Evolutionary conservation across 1,284 basidiomycete genomes (phyloP).

Genomic region (Papiliotrema terrestris): DNA sequence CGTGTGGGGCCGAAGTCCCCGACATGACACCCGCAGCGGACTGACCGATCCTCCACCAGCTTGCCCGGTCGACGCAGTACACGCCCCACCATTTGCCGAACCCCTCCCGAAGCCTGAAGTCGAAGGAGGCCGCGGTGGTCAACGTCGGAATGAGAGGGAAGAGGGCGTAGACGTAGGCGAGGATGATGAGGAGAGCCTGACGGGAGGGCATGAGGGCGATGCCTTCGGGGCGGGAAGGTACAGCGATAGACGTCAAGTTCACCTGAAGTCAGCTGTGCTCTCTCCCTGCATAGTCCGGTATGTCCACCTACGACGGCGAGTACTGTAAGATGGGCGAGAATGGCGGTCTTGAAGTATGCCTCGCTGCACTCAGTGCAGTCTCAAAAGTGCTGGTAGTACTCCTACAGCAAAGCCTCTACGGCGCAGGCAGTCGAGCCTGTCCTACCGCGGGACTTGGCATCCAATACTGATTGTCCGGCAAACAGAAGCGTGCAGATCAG

Average conservation of each 20-base stretch:
- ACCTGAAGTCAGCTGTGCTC: not conserved
- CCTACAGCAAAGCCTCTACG: not conserved
- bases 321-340: constrained; percentile 12
- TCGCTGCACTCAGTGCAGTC: not conserved
- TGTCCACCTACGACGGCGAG: constrained; percentile 9
- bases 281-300: too few species aligned
- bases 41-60: constrained; percentile 17
- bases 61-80: constrained; percentile 11
- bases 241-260: not conserved
- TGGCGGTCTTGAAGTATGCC: constrained; percentile 7
- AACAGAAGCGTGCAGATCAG: not conserved
- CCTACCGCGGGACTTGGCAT: constrained; percentile 1
- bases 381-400: constrained; percentile 1
- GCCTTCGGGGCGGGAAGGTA: not conserved
- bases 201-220: not conserved
- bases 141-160: constrained; percentile 14
- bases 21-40: not conserved
- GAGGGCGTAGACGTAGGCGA: constrained; percentile 10
- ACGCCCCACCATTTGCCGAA: constrained; percentile 19
- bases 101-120: constrained; percentile 1
- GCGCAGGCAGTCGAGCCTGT: not conserved
- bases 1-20: constrained; percentile 5
- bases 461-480: not conserved
- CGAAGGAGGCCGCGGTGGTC: not conserved
- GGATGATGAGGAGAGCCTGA: not conserved